Evolutionary conservation across 139 green algal species (phyloP).

Genomic region (Edaphochlamys debaryana): DNA sequence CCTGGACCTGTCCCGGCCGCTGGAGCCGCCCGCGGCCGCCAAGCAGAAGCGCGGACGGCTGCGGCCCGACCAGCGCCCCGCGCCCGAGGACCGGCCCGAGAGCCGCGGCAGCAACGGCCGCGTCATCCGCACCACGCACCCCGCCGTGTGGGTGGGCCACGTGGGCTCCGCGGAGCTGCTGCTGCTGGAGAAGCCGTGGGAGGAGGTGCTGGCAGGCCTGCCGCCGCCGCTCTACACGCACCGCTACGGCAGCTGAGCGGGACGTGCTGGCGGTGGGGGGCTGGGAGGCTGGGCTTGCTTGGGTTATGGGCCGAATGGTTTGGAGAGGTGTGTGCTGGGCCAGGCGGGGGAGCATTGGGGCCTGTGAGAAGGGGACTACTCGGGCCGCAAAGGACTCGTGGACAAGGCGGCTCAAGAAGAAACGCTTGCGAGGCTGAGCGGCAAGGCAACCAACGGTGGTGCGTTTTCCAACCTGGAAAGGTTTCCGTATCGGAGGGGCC

Average conservation of each 20-base stretch:
- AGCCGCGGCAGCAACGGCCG: constrained; percentile 35
- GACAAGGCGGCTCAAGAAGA: too few relatives aligned
- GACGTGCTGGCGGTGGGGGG: too few relatives aligned
- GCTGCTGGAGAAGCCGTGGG: constrained; percentile 58
- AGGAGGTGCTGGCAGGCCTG: constrained; percentile 45
- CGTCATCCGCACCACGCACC: constrained; percentile 31
- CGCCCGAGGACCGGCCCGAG: constrained; percentile 33
- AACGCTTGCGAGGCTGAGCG: too few relatives aligned
- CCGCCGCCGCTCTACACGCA: constrained; percentile 48
- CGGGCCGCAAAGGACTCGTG: too few relatives aligned
- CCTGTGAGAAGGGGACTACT: too few relatives aligned
- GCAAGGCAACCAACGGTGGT: too few relatives aligned
- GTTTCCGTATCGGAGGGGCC: too few relatives aligned
- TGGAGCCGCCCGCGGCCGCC: not conserved
- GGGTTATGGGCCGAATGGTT: too few relatives aligned
- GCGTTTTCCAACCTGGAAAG: too few relatives aligned
- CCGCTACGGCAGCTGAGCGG: constrained; percentile 42
- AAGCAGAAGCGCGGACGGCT: not conserved
- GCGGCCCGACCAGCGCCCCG: constrained; percentile 1
- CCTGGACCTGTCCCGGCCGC: constrained; percentile 25
- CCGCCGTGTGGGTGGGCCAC: constrained; percentile 40
- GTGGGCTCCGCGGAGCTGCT: constrained; percentile 14
- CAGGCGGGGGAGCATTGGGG: too few relatives aligned
- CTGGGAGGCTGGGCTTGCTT: too few relatives aligned
- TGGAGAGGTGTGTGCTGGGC: too few relatives aligned